Conservation (phyloP, 345 rosid genomes). For the Melaleuca alternifolia region DNA sequence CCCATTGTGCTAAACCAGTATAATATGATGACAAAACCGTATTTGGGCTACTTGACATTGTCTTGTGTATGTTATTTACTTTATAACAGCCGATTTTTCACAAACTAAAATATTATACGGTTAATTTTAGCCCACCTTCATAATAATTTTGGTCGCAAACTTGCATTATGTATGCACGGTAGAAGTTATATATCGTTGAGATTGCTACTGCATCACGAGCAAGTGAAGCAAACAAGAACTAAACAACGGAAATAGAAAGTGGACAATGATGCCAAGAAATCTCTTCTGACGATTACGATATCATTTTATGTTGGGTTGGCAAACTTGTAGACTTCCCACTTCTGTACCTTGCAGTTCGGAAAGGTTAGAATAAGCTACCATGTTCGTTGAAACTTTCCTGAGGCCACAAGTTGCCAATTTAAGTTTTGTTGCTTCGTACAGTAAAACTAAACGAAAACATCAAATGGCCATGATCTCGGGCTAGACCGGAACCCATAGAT, state of each 20-base stretch:
- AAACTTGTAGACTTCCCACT: not conserved
- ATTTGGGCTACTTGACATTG: not conserved
- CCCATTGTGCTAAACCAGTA: not conserved
- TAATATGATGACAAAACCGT: not conserved
- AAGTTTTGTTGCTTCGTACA: not conserved
- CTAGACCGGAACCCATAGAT: not conserved
- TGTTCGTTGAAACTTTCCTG: not conserved
- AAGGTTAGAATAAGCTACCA: not conserved
- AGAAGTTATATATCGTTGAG: not conserved
- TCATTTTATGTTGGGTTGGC: not conserved
- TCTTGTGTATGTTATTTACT: not conserved
- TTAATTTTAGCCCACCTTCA: not conserved
- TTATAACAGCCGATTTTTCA: not conserved
- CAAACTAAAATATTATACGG: not conserved
- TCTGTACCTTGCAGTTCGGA: not conserved
- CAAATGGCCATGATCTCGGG: not conserved
- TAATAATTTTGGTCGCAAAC: not conserved
- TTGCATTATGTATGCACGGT: not conserved
- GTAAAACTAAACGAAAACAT: too few species aligned
- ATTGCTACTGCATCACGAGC: not conserved
- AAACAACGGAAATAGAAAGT: too few species aligned
- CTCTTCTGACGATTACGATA: not conserved
- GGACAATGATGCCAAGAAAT: not conserved
- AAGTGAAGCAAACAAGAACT: not conserved
- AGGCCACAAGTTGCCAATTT: not conserved